Percentiles rank a stretch among this genome's conserved stretches.
Conservation (phyloP, 2,329 filamentous ascomycete genomes). For the Penicillium sp. region DNA sequence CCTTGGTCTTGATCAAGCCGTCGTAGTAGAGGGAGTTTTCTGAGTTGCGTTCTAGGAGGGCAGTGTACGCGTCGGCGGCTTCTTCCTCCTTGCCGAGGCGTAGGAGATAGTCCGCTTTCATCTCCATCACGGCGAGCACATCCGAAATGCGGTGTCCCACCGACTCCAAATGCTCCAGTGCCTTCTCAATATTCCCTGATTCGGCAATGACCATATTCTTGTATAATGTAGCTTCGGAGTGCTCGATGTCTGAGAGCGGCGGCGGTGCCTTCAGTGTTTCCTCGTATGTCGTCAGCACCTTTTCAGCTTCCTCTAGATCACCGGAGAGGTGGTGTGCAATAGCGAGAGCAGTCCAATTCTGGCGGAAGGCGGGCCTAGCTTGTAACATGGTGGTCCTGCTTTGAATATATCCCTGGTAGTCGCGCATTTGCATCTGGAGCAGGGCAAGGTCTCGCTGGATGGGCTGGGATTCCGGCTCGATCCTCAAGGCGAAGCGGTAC, state of each 20-base stretch:
- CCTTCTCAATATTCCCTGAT: constrained; percentile 78
- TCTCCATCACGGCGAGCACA: constrained; percentile 81
- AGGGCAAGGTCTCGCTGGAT: constrained; percentile 93
- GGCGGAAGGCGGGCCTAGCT: constrained; percentile 76
- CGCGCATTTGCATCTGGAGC: constrained; percentile 94
- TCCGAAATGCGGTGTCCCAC: constrained; percentile 80
- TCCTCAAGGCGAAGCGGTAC: constrained; percentile 90
- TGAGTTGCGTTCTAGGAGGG: constrained; percentile 81
- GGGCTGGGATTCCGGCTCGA: constrained; percentile 92
- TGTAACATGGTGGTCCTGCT: constrained; percentile 88
- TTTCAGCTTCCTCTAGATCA: constrained; percentile 83
- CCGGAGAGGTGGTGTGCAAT: constrained; percentile 92
- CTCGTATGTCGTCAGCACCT: constrained; percentile 88
- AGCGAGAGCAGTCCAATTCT: constrained; percentile 97
- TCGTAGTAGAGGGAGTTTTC: constrained; percentile 89
- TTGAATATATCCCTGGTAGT: constrained; percentile 91
- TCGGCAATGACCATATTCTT: constrained; percentile 95
- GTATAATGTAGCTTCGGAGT: constrained; percentile 92
- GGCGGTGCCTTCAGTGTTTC: constrained; percentile 85
- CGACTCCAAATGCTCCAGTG: constrained; percentile 82
- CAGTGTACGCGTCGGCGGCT: constrained; percentile 79
- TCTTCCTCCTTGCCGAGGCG: constrained; percentile 78
- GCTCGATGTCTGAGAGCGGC: constrained; percentile 79
- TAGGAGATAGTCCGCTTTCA: constrained; percentile 81
- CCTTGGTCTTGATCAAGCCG: constrained; percentile 72